Evolutionary conservation across 129 eudicot genomes (phyloP), one percentile per base, ranked within the genome.

Genomic region (Flaveria trinervia): DNA sequence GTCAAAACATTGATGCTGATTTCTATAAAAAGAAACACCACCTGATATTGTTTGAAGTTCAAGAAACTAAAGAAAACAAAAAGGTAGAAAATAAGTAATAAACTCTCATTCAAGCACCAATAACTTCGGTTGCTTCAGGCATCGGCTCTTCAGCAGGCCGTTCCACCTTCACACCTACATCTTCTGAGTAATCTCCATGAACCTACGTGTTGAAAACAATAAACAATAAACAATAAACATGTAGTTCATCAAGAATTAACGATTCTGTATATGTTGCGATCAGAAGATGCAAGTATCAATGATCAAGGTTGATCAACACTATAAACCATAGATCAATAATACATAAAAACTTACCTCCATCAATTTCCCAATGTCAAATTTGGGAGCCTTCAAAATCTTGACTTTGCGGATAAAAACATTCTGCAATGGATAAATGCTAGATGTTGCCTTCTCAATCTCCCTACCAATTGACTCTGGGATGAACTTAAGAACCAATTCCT

Each of bases 361-460:
- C 76, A 90, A 80, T 72, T 82, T 90, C 12, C 96, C 88, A 26
- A 90, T 84, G 67, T 90, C 96, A 69, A 90, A 90, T 77, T 90
- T 90, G 70, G 96, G 96, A 14, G 92, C 92, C 73, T 90, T 90
- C 85, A 90, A 81, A 72, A 90, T 88, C 83, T 90, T 90, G n/a
- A 88, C 92, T 77, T 90, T 90, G 54, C 96, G 83, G 56, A 90
- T 86, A 73, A 70, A 90, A 36, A 90, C 96, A 36, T 90, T 90
- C 81, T 87, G 96, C 57, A 90, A 79, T 3, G 96, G 96, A 56
- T 88, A 90, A 44, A 90, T 90, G 84, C 96, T 84, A 9, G 92
- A 83, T 5, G 96, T 90, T 25, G 96, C 96, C 81, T 90, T 87
- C 76, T 89, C 96, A 72, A 90, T 90, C 75, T 90, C 96, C 65